phyloP scores from a whole-genome alignment of 2,329 filamentous ascomycete genomes.

The Colletotrichum costaricense region DNA sequence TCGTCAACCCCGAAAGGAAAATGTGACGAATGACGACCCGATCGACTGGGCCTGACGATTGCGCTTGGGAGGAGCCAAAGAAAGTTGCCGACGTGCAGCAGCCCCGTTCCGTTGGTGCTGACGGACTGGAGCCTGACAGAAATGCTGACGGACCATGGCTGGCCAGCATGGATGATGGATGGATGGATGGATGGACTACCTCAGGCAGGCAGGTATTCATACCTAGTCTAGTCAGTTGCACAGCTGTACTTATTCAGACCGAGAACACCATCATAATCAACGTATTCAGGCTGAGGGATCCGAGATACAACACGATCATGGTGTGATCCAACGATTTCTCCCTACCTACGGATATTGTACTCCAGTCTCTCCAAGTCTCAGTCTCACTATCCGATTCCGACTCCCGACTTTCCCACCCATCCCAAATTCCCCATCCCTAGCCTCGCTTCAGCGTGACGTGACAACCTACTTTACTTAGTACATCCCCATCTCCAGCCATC shows the following conservation, averaged over 20 bases:
- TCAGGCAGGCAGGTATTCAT: no score
- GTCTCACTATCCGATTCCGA: conserved; percentile 6
- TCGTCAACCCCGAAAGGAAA: not conserved
- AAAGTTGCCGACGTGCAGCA: conserved; percentile 19
- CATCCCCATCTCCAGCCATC: not conserved
- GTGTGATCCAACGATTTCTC: not conserved
- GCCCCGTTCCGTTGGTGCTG: conserved; percentile 15
- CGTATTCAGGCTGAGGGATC: not conserved
- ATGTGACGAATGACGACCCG: conserved; percentile 33
- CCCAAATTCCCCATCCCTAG: not conserved
- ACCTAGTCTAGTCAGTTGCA: no score
- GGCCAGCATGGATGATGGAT: no score
- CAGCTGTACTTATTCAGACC: no score
- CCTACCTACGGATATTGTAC: no score
- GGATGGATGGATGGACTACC: no score
- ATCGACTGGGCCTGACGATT: conserved; percentile 24
- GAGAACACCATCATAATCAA: no score
- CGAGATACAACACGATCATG: not conserved
- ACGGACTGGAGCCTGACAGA: conserved; percentile 3
- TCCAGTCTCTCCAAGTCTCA: no score
- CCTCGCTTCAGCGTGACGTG: not conserved
- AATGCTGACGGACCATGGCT: not conserved
- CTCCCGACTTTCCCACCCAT: not conserved
- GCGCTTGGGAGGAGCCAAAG: conserved; percentile 6
- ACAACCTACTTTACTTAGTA: not conserved